Percentiles rank a stretch among this genome's conserved stretches.
These are phyloP conservation scores for Hammondia hammondi DNA, from an alignment of 169 alveolate genomes.

Conservation along the genomic window DNA sequence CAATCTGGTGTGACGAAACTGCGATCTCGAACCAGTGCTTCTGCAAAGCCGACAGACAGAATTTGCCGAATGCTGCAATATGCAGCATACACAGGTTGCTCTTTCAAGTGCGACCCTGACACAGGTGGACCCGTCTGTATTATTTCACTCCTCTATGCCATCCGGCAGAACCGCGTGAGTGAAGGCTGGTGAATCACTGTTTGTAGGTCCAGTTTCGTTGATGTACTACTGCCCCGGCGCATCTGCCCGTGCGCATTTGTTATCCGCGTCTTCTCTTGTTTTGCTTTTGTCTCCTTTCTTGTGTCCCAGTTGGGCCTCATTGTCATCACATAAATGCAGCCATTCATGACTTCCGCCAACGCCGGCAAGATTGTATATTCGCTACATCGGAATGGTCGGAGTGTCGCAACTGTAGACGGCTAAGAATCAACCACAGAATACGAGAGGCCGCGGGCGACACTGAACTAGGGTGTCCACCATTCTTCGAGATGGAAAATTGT, in stretches of 20 bases:
- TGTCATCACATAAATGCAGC: not conserved
- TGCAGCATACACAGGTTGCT: too few relatives aligned
- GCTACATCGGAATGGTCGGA: slow-evolving; percentile 31
- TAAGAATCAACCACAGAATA: slow-evolving; percentile 16
- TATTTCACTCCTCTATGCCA: not conserved
- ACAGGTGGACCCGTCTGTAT: not conserved
- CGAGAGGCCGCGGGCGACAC: slow-evolving; percentile 41
- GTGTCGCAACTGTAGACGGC: slow-evolving; percentile 42
- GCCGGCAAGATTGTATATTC: slow-evolving; percentile 9
- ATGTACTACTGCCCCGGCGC: too few relatives aligned
- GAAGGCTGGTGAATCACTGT: too few relatives aligned
- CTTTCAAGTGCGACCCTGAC: too few relatives aligned
- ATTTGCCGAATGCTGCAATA: too few relatives aligned
- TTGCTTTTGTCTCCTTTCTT: too few relatives aligned
- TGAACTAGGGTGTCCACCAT: not conserved
- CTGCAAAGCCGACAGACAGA: too few relatives aligned
- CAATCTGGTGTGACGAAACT: too few relatives aligned
- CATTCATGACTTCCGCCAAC: not conserved
- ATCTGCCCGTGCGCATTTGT: too few relatives aligned
- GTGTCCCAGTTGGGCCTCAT: slow-evolving; percentile 20
- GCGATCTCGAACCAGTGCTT: too few relatives aligned
- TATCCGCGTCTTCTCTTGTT: not conserved
- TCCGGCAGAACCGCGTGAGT: too few relatives aligned
- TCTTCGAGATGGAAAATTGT: slow-evolving; percentile 3
- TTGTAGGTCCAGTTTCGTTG: too few relatives aligned